Percentiles rank a stretch among this genome's conserved stretches.
phyloP scores from a whole-genome alignment of 768 basidiomycete species.

The Chalciporus pseudorubinellus region DNA sequence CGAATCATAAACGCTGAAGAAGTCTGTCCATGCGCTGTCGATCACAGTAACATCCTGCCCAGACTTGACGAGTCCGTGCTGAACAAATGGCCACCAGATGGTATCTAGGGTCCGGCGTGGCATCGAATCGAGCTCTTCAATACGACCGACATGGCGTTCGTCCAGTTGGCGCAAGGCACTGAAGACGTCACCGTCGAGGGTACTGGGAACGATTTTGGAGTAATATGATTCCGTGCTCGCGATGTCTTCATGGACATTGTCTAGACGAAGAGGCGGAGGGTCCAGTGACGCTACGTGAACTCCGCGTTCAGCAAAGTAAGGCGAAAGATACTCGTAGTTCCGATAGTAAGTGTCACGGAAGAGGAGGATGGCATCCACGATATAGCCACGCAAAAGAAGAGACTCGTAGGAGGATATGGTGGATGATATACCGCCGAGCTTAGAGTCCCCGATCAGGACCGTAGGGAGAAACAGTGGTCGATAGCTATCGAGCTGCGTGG shows the following conservation, averaged over 20 bases:
- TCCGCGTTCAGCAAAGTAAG: constrained; percentile 77
- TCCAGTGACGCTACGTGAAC: constrained; percentile 53
- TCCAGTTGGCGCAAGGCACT: constrained; percentile 59
- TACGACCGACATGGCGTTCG: constrained; percentile 55
- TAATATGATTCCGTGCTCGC: constrained; percentile 72
- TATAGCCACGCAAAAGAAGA: constrained; percentile 84
- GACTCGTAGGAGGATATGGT: constrained; percentile 95
- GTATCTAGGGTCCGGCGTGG: constrained; percentile 69
- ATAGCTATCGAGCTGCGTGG: constrained; percentile 82
- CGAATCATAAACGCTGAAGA: constrained; percentile 70
- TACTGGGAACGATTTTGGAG: constrained; percentile 39
- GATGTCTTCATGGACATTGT: constrained; percentile 46
- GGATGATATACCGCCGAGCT: constrained; percentile 90
- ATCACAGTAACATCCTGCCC: constrained; percentile 83
- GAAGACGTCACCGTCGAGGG: constrained; percentile 39
- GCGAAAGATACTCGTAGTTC: constrained; percentile 77
- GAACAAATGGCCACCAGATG: constrained; percentile 98
- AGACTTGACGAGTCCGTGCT: constrained; percentile 70
- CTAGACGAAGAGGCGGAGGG: constrained; percentile 53
- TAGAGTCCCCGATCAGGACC: constrained; percentile 82
- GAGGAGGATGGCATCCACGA: constrained; percentile 77
- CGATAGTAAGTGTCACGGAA: constrained; percentile 86
- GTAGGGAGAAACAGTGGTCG: constrained; percentile 86
- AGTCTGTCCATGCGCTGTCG: constrained; percentile 85
- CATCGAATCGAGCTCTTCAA: constrained; percentile 77